phyloP scores from a whole-genome alignment of 1,139 yeast species.

The Yarrowia galli region DNA sequence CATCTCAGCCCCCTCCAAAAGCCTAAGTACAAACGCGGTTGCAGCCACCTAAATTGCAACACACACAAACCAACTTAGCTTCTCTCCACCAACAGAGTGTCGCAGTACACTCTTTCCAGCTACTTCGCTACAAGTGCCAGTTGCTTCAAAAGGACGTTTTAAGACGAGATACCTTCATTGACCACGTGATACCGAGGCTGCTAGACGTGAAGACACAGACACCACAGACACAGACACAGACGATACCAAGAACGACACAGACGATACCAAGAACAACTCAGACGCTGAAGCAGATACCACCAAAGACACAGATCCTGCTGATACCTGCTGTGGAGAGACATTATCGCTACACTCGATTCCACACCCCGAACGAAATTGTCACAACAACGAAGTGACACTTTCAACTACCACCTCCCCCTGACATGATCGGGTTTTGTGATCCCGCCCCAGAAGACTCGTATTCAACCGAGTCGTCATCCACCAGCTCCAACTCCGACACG shows the following conservation, averaged over 20 bases:
- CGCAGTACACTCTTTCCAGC: neutral
- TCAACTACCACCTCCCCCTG: neutral
- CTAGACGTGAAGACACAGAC: neutral
- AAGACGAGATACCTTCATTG: neutral
- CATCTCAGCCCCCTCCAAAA: no score
- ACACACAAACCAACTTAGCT: no score
- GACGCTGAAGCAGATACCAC: no score
- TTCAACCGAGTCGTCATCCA: conserved; percentile 23
- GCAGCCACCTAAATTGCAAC: no score
- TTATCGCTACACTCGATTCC: no score
- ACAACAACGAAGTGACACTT: no score
- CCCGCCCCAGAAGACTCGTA: conserved; percentile 31
- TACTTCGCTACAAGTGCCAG: neutral
- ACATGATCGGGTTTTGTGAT: conserved; percentile 33
- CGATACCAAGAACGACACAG: neutral
- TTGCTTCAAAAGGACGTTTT: neutral
- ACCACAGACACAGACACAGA: neutral
- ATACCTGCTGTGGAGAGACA: no score
- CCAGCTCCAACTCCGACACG: conserved; percentile 6
- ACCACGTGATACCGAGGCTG: neutral
- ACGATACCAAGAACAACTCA: neutral
- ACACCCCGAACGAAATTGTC: no score
- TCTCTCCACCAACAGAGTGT: neutral
- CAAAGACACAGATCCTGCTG: neutral
- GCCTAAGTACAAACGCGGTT: no score